Evolutionary conservation across 108 stramenopile species (phyloP).

Genomic region (Cyclotella atomus): DNA sequence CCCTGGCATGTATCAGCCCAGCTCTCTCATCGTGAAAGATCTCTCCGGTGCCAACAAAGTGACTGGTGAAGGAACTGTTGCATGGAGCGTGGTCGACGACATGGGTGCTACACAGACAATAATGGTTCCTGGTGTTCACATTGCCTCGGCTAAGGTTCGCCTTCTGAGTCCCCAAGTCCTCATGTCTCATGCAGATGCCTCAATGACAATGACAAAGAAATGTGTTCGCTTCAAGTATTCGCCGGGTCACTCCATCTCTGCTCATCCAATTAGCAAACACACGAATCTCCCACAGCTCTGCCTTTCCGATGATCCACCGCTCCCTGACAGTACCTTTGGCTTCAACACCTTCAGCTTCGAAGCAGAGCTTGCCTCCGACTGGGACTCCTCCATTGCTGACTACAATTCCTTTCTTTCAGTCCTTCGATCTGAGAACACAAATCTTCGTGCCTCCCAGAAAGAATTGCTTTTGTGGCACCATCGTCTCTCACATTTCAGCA

Average conservation of each 20-base stretch:
- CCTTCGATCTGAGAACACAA: constrained; percentile 30
- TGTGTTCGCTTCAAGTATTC: neutral
- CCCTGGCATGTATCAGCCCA: constrained; percentile 9
- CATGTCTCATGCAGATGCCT: neutral
- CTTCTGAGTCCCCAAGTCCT: constrained; percentile 27
- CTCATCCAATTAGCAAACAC: neutral
- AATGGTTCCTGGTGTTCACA: constrained; percentile 19
- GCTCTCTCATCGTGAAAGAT: constrained; percentile 11
- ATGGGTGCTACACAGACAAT: neutral
- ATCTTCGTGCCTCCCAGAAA: constrained; percentile 49
- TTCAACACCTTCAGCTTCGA: constrained; percentile 3
- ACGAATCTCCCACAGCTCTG: neutral
- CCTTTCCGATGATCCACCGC: neutral
- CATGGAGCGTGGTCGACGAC: constrained; percentile 1
- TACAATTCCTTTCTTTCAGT: neutral
- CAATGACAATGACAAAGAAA: neutral
- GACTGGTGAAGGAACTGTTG: constrained; percentile 26
- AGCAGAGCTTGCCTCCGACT: neutral
- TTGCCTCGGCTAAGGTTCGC: constrained; percentile 8
- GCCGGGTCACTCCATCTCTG: neutral
- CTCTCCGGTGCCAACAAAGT: constrained; percentile 22
- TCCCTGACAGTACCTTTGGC: constrained; percentile 12
- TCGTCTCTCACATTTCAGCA: constrained; percentile 24
- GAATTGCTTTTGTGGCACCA: constrained; percentile 51
- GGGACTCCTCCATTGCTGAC: neutral